These are phyloP conservation scores for Aspergillus thermomutatus DNA, from an alignment of 2,329 filamentous ascomycete species.

Conservation along the genomic window DNA sequence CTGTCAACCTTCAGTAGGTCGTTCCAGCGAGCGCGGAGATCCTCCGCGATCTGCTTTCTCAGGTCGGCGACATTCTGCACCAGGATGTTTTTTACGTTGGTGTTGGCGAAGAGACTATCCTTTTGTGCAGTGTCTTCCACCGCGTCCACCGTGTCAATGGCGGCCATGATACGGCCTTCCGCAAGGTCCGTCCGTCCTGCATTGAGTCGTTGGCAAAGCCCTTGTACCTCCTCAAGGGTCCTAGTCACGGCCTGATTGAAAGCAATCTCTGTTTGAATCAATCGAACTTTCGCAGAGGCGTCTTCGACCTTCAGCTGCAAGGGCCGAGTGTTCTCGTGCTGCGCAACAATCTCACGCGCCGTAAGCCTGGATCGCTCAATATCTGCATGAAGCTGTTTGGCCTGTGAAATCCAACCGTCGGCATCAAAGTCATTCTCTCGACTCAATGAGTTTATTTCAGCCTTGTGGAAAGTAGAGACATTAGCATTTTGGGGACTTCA, in stretches of 20 bases:
- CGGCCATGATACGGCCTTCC: slow-evolving; percentile 43
- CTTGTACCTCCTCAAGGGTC: slow-evolving; percentile 50
- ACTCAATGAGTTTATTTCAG: slow-evolving; percentile 73
- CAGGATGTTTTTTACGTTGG: slow-evolving; percentile 53
- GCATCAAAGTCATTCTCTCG: slow-evolving; percentile 74
- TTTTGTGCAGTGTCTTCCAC: slow-evolving; percentile 31
- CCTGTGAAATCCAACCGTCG: slow-evolving; percentile 80
- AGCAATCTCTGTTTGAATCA: slow-evolving; percentile 57
- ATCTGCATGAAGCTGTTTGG: slow-evolving; percentile 79
- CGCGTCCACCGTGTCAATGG: slow-evolving; percentile 49
- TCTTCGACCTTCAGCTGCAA: slow-evolving; percentile 64
- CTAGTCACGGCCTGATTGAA: slow-evolving; percentile 55
- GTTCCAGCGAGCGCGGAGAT: slow-evolving; percentile 69
- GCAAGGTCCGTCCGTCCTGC: slow-evolving; percentile 45
- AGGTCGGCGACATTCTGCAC: slow-evolving; percentile 64
- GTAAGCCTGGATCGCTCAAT: slow-evolving; percentile 76
- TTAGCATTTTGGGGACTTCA: slow-evolving; percentile 8
- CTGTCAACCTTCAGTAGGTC: slow-evolving; percentile 62
- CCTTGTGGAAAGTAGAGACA: slow-evolving; percentile 38
- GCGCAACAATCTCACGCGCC: slow-evolving; percentile 74
- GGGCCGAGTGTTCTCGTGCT: slow-evolving; percentile 66
- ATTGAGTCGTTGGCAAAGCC: slow-evolving; percentile 49
- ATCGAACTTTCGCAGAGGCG: slow-evolving; percentile 51
- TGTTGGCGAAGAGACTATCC: slow-evolving; percentile 30
- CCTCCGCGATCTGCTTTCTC: slow-evolving; percentile 62